Evolutionary conservation across 257 asterid genomes (phyloP).

Genomic region (Fraxinus americana): DNA sequence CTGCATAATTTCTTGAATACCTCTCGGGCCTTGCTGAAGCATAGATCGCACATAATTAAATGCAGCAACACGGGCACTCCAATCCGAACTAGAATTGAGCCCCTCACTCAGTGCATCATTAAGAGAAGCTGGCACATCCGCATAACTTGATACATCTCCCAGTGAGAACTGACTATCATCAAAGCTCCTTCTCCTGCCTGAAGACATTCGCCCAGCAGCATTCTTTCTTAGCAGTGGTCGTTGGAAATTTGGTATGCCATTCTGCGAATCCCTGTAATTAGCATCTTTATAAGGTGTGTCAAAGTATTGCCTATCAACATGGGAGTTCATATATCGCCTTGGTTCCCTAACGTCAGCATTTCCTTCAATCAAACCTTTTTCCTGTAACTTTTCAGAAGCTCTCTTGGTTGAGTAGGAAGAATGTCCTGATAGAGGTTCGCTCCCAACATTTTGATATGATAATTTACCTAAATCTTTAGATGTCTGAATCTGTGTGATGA

Average conservation of each 20-base stretch:
- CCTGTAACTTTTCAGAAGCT: conserved; percentile 74
- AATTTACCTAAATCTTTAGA: conserved; percentile 81
- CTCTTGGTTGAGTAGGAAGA: conserved; percentile 76
- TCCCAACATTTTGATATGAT: conserved; percentile 63
- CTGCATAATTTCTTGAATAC: conserved; percentile 90
- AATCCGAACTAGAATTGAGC: conserved; percentile 87
- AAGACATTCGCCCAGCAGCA: conserved; percentile 77
- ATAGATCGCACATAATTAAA: conserved; percentile 74
- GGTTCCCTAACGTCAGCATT: conserved; percentile 72
- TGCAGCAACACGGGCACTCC: conserved; percentile 97
- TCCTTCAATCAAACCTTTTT: conserved; percentile 67
- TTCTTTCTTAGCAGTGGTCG: conserved; percentile 92
- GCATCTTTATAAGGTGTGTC: conserved; percentile 70
- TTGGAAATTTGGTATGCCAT: conserved; percentile 85
- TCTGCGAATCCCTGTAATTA: conserved; percentile 70
- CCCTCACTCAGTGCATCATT: conserved; percentile 92
- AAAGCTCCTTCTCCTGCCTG: conserved; percentile 91
- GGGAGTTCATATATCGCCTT: conserved; percentile 64
- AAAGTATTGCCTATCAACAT: conserved; percentile 61
- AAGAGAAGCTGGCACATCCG: conserved; percentile 89
- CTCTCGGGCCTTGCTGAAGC: conserved; percentile 91
- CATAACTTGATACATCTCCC: conserved; percentile 75
- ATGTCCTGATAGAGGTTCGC: conserved; percentile 53
- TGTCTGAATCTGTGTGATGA: conserved; percentile 91
- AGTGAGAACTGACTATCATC: conserved; percentile 85